phyloP scores from a whole-genome alignment of 2,329 filamentous ascomycete species.

The Hypoxylon sp. region DNA sequence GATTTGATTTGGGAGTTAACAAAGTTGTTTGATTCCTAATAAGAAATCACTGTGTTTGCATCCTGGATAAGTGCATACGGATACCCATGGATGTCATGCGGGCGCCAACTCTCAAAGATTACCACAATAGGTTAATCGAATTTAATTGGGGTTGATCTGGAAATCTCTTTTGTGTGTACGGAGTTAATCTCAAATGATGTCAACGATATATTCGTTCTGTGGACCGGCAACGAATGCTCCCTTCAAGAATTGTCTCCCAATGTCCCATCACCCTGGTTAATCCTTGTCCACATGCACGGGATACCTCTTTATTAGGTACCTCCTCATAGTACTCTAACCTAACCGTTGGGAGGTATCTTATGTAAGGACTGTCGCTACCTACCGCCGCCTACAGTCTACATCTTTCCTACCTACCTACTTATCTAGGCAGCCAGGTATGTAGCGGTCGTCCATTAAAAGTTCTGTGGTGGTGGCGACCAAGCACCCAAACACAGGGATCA shows the following conservation, averaged over 20 bases:
- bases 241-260: not conserved
- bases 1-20: not conserved
- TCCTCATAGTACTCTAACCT: no score
- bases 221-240: not conserved
- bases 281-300: no score
- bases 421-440: no score
- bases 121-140: not conserved
- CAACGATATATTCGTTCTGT: not conserved
- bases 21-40: not conserved
- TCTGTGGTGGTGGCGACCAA: conserved; percentile 22
- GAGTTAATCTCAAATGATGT: not conserved
- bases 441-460: not conserved
- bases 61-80: not conserved
- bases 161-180: not conserved
- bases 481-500: conserved; percentile 13
- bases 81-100: not conserved
- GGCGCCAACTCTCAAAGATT: not conserved
- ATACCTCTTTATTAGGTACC: no score
- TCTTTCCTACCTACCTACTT: no score
- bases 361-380: no score
- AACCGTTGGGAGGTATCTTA: no score
- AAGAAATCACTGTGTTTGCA: not conserved
- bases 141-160: not conserved
- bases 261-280: no score
- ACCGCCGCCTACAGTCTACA: no score